Evolutionary conservation across 2,329 filamentous ascomycete genomes (phyloP), one percentile per base, ranked within the genome.

Genomic region (Aureobasidium subglaciale): DNA sequence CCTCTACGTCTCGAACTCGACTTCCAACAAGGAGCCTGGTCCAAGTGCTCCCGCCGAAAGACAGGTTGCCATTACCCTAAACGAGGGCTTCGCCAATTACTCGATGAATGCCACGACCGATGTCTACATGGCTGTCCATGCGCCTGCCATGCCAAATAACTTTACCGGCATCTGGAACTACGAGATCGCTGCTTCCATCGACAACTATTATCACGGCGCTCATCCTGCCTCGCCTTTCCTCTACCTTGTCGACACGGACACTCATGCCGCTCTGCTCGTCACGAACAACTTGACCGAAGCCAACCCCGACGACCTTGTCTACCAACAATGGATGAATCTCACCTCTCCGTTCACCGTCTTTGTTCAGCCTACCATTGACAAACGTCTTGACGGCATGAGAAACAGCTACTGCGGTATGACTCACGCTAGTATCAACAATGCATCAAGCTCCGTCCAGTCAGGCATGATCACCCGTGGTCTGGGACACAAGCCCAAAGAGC

Each of bases 231-330:
- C 74, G 22, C 74, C 81, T 0, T 80, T 85, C 60, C 75, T 96
- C 7, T 81, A 84, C 63, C 87, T 91, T 71, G 83, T 96, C 52
- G 93, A 97, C 65, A 90, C 88, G 22, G 93, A 97, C 69, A 85
- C 82, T 40, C 80, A 78, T 27, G 85, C 89, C 2, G 87, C 89
- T 2, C 75, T 99, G 24, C 77, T 99, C 38, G 85, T 87, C 41
- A 95, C 90, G 0, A 78, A 83, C 53, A 86, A 91, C 63, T 72
- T 91, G 46, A 90, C 86, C 0, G 65, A 74, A 6, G 69, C 73
- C 6, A 63, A 73, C 4, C 63, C 74, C 1, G 73, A 74, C 48
- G 72, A 71, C 2, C 69, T 74, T 1, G 73, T 83, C 11, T 76
- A 79, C 58, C 65, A 76, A 3, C 68, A 75, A 63, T 85, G 74